phyloP scores from a whole-genome alignment of 306 rosid species.

The Canavalia gladiata region DNA sequence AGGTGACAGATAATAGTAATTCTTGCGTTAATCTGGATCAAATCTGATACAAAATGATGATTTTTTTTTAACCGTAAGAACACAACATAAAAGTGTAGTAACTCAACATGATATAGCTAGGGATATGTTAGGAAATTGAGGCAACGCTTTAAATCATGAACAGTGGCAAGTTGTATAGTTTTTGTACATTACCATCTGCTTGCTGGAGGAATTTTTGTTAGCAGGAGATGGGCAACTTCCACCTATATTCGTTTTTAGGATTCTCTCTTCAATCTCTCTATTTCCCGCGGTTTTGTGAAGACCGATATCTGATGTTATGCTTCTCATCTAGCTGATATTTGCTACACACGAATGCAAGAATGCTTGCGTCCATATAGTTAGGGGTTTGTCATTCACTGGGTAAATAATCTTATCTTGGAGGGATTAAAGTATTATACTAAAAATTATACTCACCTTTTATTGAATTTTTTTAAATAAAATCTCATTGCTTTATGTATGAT shows the following conservation, averaged over 20 bases:
- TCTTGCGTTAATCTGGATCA: slow-evolving; percentile 44
- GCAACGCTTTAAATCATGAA: slow-evolving; percentile 41
- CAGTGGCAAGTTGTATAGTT: slow-evolving; percentile 30
- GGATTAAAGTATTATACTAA: too few relatives aligned
- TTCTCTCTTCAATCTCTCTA: slow-evolving; percentile 32
- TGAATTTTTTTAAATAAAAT: too few relatives aligned
- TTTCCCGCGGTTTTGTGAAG: slow-evolving; percentile 8
- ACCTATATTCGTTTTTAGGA: not conserved
- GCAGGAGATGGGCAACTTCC: slow-evolving; percentile 40
- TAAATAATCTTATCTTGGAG: too few relatives aligned
- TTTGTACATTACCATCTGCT: slow-evolving; percentile 14
- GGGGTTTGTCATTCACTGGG: not conserved
- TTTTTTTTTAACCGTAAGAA: slow-evolving; percentile 35
- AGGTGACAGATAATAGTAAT: slow-evolving; percentile 43
- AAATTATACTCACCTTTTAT: too few relatives aligned
- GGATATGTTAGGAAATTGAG: slow-evolving; percentile 44
- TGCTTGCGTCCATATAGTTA: not conserved
- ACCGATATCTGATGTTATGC: slow-evolving; percentile 18
- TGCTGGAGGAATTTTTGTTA: slow-evolving; percentile 40
- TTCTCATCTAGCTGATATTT: slow-evolving; percentile 21
- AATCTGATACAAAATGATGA: slow-evolving; percentile 34
- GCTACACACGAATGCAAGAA: not conserved
- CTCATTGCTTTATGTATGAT: too few relatives aligned
- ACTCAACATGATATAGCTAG: slow-evolving; percentile 27
- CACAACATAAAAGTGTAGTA: slow-evolving; percentile 21